Conservation (phyloP, 164 flowering plant genomes). For the Protea cynaroides region DNA sequence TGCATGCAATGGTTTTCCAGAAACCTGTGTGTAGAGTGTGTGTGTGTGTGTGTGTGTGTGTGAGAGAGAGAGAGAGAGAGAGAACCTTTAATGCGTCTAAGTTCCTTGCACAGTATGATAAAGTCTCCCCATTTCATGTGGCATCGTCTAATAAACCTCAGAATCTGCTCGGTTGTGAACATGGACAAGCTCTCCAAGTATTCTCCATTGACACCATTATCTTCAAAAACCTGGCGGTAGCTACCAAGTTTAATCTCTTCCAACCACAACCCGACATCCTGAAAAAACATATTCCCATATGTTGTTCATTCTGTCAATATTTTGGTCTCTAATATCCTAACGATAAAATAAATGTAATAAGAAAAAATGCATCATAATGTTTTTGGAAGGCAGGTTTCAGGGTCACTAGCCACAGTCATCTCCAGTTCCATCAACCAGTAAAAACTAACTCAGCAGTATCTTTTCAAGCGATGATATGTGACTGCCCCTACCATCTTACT, state of each 20-base stretch:
- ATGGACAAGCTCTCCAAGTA: slow-evolving; percentile 91
- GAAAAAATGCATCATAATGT: too few relatives aligned
- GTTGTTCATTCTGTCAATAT: too few relatives aligned
- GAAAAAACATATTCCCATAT: slow-evolving; percentile 8
- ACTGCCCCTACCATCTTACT: too few relatives aligned
- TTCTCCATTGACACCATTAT: slow-evolving; percentile 89
- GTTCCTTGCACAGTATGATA: slow-evolving; percentile 94
- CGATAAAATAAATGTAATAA: too few relatives aligned
- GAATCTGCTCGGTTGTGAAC: slow-evolving; percentile 96
- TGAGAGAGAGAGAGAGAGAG: slow-evolving; percentile 17
- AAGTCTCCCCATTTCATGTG: slow-evolving; percentile 99
- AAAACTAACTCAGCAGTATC: too few relatives aligned
- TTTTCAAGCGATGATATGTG: too few relatives aligned
- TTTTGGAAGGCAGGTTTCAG: too few relatives aligned
- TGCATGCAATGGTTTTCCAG: not conserved
- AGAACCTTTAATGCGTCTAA: slow-evolving; percentile 86
- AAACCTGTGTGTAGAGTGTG: not conserved
- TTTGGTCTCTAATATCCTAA: too few relatives aligned
- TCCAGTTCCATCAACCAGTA: too few relatives aligned
- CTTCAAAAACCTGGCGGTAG: slow-evolving; percentile 75
- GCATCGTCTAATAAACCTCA: slow-evolving; percentile 85
- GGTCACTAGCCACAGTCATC: too few relatives aligned
- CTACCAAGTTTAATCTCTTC: slow-evolving; percentile 90
- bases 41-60: not conserved
- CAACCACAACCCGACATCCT: slow-evolving; percentile 98